phyloP scores from a whole-genome alignment of 129 eudicot genomes.

The Ambrosia trifida region DNA sequence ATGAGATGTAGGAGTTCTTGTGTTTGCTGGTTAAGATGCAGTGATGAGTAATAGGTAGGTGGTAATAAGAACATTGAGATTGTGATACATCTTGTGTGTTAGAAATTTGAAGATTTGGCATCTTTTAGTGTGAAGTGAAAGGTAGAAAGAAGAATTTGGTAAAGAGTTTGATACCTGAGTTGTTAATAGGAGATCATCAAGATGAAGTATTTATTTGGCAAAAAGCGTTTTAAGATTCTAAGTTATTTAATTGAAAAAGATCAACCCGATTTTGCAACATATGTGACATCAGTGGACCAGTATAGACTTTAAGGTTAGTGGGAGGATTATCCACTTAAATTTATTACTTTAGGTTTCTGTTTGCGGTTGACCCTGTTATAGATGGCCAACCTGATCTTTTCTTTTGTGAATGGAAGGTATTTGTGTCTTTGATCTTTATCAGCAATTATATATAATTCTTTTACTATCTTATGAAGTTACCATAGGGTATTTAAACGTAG shows the following conservation, averaged over 20 bases:
- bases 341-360: conserved; percentile 30
- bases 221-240: conserved; percentile 17
- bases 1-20: conserved; percentile 63
- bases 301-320: conserved; percentile 20
- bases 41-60: conserved; percentile 32
- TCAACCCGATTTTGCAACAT: conserved; percentile 25
- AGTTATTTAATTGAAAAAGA: conserved; percentile 18
- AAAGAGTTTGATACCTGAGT: conserved; percentile 29
- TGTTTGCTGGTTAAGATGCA: conserved; percentile 58
- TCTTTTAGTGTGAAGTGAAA: conserved; percentile 30
- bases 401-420: conserved; percentile 16
- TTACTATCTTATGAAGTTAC: conserved; percentile 20
- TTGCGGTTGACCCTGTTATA: conserved; percentile 22
- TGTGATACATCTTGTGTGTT: conserved; percentile 36
- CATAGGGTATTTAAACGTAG: conserved; percentile 14
- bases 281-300: conserved; percentile 36
- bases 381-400: conserved; percentile 19
- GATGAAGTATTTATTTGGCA: conserved; percentile 21
- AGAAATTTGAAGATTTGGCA: conserved; percentile 41
- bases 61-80: conserved; percentile 32
- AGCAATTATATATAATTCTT: conserved; percentile 11
- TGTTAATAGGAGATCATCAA: conserved; percentile 26
- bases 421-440: conserved; percentile 29
- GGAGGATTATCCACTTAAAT: conserved; percentile 36
- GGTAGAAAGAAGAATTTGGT: conserved; percentile 27